Base-by-base conservation (phyloP, 768 basidiomycete genomes). In the Naematelia aurantialba region DNA sequence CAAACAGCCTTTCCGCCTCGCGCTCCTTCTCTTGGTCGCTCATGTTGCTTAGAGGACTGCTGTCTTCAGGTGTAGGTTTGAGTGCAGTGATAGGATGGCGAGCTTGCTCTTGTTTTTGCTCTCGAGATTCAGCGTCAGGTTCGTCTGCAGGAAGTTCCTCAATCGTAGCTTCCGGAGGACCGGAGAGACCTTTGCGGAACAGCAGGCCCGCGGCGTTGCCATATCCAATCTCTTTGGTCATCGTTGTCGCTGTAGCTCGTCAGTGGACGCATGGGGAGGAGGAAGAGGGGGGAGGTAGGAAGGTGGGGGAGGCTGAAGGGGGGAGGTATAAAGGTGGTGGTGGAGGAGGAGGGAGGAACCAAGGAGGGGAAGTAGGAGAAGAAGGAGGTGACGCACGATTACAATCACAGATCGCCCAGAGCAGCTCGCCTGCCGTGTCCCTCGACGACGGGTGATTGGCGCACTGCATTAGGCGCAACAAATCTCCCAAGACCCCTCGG, bases 161-260 rank as follows among this genome's bases (percentile, higher is more conserved):
- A 27, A 74, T 69, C 21, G 55, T 58, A 14, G 69, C 75, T 12
- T 62, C 31, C n/a, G 73, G 66, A 0, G 70, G 70, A 14, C 58
- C 60, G 4, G 67, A 34, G 66, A 98, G 82, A 14, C 91, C 92
- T 71, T 91, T 93, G 73, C 88, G 85, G 80, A 91, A 93, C 24
- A 99, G 81, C 81, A 91, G 89, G 0, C 96, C 96, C 0, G 92
- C 91, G 44, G 92, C 91, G 73, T 92, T 92, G 44, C 94, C 94
- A 68, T 99, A 99, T 5, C 94, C 94, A 53, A 96, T 83, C 45
- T 88, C 83, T 3, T 85, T 82, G n/a, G 85, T 83, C 14, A 98
- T 79, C 0, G 81, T 83, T 4, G 82, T 80, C n/a, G 88, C 91
- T 86, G 70, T 4, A 47, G 13, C n/a, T n/a, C 10, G 34, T 25